Percentiles rank a stretch among this genome's conserved stretches.
Conservation (phyloP, 2,329 filamentous ascomycete species). For the Trichoderma aggressivum region DNA sequence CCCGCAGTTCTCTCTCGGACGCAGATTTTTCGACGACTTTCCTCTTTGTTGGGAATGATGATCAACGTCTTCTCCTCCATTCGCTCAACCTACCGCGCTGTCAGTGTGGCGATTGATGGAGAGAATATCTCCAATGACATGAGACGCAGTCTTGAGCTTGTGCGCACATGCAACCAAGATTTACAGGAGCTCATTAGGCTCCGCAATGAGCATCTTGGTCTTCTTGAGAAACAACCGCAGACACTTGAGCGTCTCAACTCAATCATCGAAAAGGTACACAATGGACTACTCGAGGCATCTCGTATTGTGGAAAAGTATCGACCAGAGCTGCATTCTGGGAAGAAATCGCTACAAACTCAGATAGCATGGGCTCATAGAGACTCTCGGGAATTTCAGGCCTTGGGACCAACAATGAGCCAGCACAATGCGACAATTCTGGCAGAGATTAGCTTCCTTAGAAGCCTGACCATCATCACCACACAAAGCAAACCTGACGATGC, state of each 20-base stretch:
- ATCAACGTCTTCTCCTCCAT: background rate
- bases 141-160: background rate
- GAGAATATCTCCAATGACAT: background rate
- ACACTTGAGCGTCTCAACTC: background rate
- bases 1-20: background rate
- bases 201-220: background rate
- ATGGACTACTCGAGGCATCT: background rate
- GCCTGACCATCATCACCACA: background rate
- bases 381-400: background rate
- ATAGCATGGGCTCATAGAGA: background rate
- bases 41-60: background rate
- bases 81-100: background rate
- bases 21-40: background rate
- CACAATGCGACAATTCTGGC: slow-evolving; percentile 30
- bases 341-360: background rate
- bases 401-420: slow-evolving; percentile 29
- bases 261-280: background rate
- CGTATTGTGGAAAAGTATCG: background rate
- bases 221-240: background rate
- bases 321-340: background rate
- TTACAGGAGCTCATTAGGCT: background rate
- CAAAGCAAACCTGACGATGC: background rate
- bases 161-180: background rate
- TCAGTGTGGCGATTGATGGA: background rate
- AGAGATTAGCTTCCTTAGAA: slow-evolving; percentile 28